Base-by-base conservation (phyloP, 495 filamentous ascomycete genomes). In the Penicillium desertorum region DNA sequence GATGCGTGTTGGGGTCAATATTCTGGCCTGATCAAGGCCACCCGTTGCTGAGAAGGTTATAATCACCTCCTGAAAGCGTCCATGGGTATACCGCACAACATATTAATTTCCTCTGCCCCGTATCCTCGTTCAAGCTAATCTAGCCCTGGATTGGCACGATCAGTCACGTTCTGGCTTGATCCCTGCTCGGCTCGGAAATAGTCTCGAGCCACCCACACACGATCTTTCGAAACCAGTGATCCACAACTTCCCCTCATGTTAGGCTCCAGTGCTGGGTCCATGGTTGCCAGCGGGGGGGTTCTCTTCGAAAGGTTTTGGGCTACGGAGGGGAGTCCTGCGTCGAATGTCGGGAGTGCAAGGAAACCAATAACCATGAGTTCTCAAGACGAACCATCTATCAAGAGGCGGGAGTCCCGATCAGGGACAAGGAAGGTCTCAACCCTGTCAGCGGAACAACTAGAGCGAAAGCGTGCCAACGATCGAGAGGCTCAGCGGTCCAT, bases 401-500 rank as follows among this genome's bases (percentile, higher is more conserved):
- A 68, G 54, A 74, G 66, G 54, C 66, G 72, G 47, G 78, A 81
- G 45, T 81, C 83, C 22, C 76, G 84, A 58, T 80, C 81, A 16
- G 83, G 83, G 2, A 81, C 82, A 27, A 74, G 84, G 55, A 86
- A 80, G 60, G 83, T 86, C 34, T 76, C 81, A 6, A 78, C 79
- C 3, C 69, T 86, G 48, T 81, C 81, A 5, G 75, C 78, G 23
- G 82, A 83, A 42, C 83, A 86, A 60, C 71, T 86, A 23, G 83
- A 86, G 55, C 74, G 83, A 45, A 86, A 86, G 61, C 78, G 83
- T 51, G 82, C 82, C 48, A 85, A 85, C 65, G 83, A 86, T 59
- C 80, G 83, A 45, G 83, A 86, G 62, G 83, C 83, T 29, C 83
- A 86, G 59, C 74, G 82, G 56, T 81, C 79, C n/a, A 86, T 84